Evolutionary conservation across 75 land plant genomes (phyloP).

Genomic region (Picea sitchensis): DNA sequence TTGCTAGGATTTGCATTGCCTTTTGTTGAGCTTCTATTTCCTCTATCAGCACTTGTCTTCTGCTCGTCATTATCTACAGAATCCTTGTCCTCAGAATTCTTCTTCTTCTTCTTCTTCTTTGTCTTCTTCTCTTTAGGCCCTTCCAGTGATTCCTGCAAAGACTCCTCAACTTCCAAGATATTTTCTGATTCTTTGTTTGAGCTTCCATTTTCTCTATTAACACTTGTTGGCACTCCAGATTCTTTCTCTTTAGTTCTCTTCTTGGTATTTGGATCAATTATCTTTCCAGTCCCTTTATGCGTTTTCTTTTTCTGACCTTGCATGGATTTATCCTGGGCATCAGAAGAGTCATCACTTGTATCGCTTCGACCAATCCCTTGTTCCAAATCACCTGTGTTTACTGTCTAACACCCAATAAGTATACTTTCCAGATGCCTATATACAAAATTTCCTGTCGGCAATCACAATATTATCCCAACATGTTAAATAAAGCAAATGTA

Average conservation of each 20-base stretch:
- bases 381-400: not conserved
- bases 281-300: not conserved
- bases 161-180: not conserved
- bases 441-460: not conserved
- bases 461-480: not conserved
- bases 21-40: not conserved
- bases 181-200: not conserved
- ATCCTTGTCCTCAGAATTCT: not conserved
- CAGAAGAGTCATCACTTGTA: not conserved
- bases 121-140: not conserved
- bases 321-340: not conserved
- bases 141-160: not conserved
- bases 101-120: not conserved
- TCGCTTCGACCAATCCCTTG: not conserved
- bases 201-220: not conserved
- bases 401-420: slow-evolving; percentile 2
- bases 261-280: not conserved
- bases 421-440: not conserved
- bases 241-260: not conserved
- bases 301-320: not conserved
- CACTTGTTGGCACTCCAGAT: not conserved
- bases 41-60: not conserved
- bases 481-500: not conserved
- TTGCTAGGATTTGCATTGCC: not conserved
- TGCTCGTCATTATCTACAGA: not conserved